phyloP scores from a whole-genome alignment of 192 early-diverging fungal species.

The Coemansia sp. region DNA sequence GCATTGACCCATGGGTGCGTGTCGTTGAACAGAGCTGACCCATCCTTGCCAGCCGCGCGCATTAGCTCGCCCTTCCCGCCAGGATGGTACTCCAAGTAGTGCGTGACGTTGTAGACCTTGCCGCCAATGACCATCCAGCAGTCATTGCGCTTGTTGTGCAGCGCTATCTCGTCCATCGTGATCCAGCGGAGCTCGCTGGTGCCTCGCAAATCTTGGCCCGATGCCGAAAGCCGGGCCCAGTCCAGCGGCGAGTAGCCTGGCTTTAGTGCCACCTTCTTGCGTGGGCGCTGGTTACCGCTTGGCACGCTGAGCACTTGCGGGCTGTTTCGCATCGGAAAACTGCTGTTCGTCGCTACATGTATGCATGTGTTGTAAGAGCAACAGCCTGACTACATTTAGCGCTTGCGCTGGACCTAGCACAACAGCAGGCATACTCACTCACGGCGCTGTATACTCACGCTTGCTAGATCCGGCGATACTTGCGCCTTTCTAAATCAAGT shows the following conservation, averaged over 20 bases:
- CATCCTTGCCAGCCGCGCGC: conserved; percentile 90
- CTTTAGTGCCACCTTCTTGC: conserved; percentile 80
- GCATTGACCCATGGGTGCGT: conserved; percentile 97
- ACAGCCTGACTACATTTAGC: too few species aligned
- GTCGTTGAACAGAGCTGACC: conserved; percentile 82
- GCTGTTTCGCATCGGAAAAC: conserved; percentile 49
- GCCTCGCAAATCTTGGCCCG: conserved; percentile 69
- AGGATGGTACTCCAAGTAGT: conserved; percentile 90
- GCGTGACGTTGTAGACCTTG: conserved; percentile 91
- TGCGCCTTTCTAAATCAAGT: too few species aligned
- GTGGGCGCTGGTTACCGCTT: conserved; percentile 11
- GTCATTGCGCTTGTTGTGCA: conserved; percentile 79
- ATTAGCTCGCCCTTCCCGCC: conserved; percentile 82
- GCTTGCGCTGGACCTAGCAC: too few species aligned
- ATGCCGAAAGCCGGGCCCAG: conserved; percentile 85
- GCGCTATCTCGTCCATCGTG: conserved; percentile 73
- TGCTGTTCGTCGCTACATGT: background rate
- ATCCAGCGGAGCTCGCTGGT: conserved; percentile 34
- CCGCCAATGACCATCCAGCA: conserved; percentile 90
- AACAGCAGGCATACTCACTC: too few species aligned
- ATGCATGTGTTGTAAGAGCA: too few species aligned
- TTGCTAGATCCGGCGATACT: too few species aligned
- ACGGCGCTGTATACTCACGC: too few species aligned
- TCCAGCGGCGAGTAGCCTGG: conserved; percentile 91
- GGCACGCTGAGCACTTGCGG: conserved; percentile 42